phyloP scores from a whole-genome alignment of 345 rosid species.

The Arabidopsis arenosa region DNA sequence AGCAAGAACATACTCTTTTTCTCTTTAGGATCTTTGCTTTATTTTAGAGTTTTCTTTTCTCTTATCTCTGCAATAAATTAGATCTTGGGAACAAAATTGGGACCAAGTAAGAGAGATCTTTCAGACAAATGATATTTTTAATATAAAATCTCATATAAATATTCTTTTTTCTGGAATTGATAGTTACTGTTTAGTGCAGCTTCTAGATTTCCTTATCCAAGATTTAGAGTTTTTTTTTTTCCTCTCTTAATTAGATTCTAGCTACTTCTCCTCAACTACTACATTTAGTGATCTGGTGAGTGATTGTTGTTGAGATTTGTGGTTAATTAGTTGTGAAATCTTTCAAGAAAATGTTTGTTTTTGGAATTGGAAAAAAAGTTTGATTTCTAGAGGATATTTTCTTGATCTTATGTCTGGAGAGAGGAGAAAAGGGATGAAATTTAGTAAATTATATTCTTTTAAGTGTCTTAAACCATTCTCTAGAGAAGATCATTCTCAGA shows the following conservation, averaged over 20 bases:
- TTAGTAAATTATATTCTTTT: conserved; percentile 70
- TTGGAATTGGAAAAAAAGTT: background rate
- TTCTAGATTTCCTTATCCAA: conserved; percentile 25
- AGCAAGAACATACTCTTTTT: conserved; percentile 26
- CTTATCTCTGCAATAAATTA: background rate
- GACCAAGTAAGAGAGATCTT: conserved; percentile 40
- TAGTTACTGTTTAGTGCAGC: conserved; percentile 37
- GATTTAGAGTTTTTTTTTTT: background rate
- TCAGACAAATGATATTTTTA: background rate
- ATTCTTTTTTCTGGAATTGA: background rate
- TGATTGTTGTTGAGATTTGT: conserved; percentile 9
- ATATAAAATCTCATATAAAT: no score
- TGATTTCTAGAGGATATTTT: background rate
- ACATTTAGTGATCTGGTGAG: conserved; percentile 26
- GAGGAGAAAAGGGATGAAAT: conserved; percentile 49
- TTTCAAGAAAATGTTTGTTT: background rate
- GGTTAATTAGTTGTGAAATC: background rate
- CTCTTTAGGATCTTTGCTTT: conserved; percentile 33
- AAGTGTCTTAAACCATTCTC: conserved; percentile 54
- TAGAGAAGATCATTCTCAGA: conserved; percentile 58
- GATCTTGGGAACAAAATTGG: conserved; percentile 22
- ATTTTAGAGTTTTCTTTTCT: background rate
- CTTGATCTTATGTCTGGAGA: conserved; percentile 42
- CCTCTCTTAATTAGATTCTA: background rate
- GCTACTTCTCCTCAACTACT: conserved; percentile 18